Evolutionary conservation across 2,329 filamentous ascomycete genomes (phyloP).

Genomic region (Elsinoe batatas): DNA sequence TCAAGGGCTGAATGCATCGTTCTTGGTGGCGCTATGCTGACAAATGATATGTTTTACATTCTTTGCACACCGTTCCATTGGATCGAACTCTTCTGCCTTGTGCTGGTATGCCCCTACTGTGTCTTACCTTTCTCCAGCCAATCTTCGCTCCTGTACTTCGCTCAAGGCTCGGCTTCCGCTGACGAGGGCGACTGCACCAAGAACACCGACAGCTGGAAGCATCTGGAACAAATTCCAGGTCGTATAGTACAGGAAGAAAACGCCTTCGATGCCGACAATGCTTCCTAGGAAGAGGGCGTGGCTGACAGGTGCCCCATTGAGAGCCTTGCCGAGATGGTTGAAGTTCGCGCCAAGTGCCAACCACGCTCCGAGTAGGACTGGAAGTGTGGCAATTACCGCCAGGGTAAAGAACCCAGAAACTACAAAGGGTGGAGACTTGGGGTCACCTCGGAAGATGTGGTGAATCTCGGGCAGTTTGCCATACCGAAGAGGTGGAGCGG

Average conservation of each 20-base stretch:
- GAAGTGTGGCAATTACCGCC: constrained; percentile 63
- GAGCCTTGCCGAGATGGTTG: constrained; percentile 63
- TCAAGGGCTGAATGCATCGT: background rate
- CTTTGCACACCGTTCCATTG: background rate
- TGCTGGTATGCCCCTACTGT: background rate
- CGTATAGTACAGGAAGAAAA: constrained; percentile 92
- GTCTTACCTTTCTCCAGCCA: constrained; percentile 56
- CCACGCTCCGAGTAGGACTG: constrained; percentile 66
- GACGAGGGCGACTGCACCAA: constrained; percentile 64
- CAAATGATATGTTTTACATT: constrained; percentile 10
- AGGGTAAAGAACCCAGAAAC: constrained; percentile 69
- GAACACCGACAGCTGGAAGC: constrained; percentile 59
- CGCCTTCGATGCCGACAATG: constrained; percentile 74
- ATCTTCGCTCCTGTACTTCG: constrained; percentile 80
- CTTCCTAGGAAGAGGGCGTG: constrained; percentile 81
- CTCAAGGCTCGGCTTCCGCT: constrained; percentile 84
- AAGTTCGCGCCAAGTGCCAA: constrained; percentile 71
- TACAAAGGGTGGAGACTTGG: constrained; percentile 68
- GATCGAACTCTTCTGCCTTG: background rate
- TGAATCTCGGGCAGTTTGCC: constrained; percentile 75
- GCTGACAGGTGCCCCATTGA: constrained; percentile 66
- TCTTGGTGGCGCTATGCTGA: constrained; percentile 1
- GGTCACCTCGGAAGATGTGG: constrained; percentile 77
- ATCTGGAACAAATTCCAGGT: constrained; percentile 87
- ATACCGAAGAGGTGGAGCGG: constrained; percentile 67